Conservation (phyloP, 495 filamentous ascomycete species). For the Hypoxylon trugodes region DNA sequence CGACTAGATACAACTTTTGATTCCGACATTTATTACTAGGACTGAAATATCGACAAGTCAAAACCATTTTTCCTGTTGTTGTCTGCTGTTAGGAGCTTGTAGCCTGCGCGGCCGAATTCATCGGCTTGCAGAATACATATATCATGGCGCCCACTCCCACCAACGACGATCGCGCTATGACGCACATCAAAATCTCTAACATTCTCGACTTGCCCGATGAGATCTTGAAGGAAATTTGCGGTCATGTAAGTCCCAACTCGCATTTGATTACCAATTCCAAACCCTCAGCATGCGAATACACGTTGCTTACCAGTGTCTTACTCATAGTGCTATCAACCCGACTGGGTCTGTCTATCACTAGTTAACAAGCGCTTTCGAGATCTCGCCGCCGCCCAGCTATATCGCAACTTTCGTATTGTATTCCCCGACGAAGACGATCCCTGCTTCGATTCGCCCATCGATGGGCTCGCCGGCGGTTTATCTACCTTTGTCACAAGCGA, state of each 20-base stretch:
- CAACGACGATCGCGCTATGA: neutral
- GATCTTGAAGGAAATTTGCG: slow-evolving; percentile 60
- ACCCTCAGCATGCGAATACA: neutral
- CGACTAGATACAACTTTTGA: neutral
- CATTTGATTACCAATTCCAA: neutral
- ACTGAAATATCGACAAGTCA: slow-evolving; percentile 1
- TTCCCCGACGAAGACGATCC: slow-evolving; percentile 64
- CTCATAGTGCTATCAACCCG: slow-evolving; percentile 50
- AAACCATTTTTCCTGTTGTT: neutral
- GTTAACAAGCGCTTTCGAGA: slow-evolving; percentile 64
- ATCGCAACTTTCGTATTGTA: slow-evolving; percentile 65
- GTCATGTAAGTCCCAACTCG: slow-evolving; percentile 47
- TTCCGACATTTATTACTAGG: neutral
- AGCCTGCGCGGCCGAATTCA: neutral
- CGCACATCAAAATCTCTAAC: slow-evolving; percentile 5
- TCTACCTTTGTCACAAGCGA: slow-evolving; percentile 68
- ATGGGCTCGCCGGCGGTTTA: slow-evolving; percentile 62
- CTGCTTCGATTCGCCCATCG: slow-evolving; percentile 55
- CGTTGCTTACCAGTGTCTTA: slow-evolving; percentile 24
- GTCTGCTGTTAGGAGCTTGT: neutral
- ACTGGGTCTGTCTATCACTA: slow-evolving; percentile 62
- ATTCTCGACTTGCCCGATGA: slow-evolving; percentile 60
- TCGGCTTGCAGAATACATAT: neutral
- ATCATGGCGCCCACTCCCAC: slow-evolving; percentile 12
- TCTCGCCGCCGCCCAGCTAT: slow-evolving; percentile 64